Evolutionary conservation across 768 basidiomycete genomes (phyloP).

Genomic region (Tricholoma matsutake): DNA sequence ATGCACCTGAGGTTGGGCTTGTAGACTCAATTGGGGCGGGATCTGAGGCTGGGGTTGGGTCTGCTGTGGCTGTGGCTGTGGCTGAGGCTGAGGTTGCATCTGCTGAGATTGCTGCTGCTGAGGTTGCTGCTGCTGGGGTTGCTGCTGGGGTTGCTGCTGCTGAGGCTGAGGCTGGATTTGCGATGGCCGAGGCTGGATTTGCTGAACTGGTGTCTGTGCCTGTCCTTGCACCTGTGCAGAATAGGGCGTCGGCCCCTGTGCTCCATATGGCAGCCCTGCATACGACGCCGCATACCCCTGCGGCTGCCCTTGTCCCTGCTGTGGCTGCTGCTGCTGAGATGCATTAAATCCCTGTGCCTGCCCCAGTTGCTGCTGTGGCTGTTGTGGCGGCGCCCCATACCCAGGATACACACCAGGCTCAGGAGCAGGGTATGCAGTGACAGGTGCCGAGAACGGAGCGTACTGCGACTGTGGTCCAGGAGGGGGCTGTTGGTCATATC

Average conservation of each 20-base stretch:
- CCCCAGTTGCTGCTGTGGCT: neutral
- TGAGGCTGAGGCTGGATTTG: conserved; percentile 12
- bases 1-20: conserved; percentile 11
- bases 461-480: conserved; percentile 33
- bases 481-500: conserved; percentile 16
- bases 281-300: conserved; percentile 20
- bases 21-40: conserved; percentile 1
- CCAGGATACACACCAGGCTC: conserved; percentile 2
- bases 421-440: conserved; percentile 9
- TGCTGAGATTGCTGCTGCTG: conserved; percentile 17
- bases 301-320: conserved; percentile 24
- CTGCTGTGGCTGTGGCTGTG: neutral
- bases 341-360: conserved; percentile 6
- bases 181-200: conserved; percentile 12
- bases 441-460: conserved; percentile 31
- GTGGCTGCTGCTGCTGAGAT: conserved; percentile 17
- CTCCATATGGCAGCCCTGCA: conserved; percentile 32
- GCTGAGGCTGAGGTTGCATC: conserved; percentile 24
- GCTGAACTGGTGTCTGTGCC: neutral
- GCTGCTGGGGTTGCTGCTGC: conserved; percentile 14
- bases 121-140: conserved; percentile 15
- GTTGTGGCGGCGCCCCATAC: neutral
- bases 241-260: conserved; percentile 38
- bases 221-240: conserved; percentile 22
- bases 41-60: conserved; percentile 20